Conservation (phyloP, 1,284 basidiomycete genomes). For the Polyporus tsugae region DNA sequence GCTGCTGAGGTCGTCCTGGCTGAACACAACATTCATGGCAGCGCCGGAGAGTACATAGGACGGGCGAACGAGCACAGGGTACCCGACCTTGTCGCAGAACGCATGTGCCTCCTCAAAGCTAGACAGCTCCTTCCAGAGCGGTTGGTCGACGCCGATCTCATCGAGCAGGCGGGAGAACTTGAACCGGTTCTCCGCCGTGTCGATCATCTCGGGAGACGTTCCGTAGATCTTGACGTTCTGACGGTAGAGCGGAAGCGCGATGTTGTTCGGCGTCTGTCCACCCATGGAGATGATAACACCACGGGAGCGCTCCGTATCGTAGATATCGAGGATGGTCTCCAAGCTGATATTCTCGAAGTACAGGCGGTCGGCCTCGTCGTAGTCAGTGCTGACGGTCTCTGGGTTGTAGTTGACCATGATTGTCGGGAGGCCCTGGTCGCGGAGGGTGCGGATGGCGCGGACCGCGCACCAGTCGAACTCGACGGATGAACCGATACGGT, state of each 20-base stretch:
- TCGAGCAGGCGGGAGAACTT: slow-evolving; percentile 99
- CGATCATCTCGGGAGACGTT: slow-evolving; percentile 99
- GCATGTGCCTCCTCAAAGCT: slow-evolving; percentile 87
- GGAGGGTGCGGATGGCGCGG: slow-evolving; percentile 93
- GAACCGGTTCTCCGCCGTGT: slow-evolving; percentile 98
- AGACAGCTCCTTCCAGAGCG: slow-evolving; percentile 96
- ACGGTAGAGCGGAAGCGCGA: slow-evolving; percentile 91
- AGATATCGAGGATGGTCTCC: slow-evolving; percentile 97
- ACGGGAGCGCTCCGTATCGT: slow-evolving; percentile 89
- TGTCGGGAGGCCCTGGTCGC: slow-evolving; percentile 94
- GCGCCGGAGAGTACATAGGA: slow-evolving; percentile 99
- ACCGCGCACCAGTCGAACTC: slow-evolving; percentile 99
- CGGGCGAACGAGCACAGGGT: slow-evolving; percentile 95
- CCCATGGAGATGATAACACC: slow-evolving; percentile 98
- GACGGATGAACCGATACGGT: slow-evolving; percentile 98
- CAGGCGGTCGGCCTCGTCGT: slow-evolving; percentile 97
- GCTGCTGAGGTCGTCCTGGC: slow-evolving; percentile 88
- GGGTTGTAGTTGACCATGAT: slow-evolving; percentile 99
- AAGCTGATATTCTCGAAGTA: slow-evolving; percentile 99
- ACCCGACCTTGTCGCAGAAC: slow-evolving; percentile 93
- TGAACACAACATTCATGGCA: slow-evolving; percentile 99
- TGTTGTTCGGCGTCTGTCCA: slow-evolving; percentile 98
- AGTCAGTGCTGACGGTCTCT: slow-evolving; percentile 98
- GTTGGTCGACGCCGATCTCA: slow-evolving; percentile 98
- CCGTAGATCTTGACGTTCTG: slow-evolving; percentile 99